These are phyloP conservation scores for Barbatosphaeria neglecta DNA, from an alignment of 495 filamentous ascomycete species.

Conservation along the genomic window DNA sequence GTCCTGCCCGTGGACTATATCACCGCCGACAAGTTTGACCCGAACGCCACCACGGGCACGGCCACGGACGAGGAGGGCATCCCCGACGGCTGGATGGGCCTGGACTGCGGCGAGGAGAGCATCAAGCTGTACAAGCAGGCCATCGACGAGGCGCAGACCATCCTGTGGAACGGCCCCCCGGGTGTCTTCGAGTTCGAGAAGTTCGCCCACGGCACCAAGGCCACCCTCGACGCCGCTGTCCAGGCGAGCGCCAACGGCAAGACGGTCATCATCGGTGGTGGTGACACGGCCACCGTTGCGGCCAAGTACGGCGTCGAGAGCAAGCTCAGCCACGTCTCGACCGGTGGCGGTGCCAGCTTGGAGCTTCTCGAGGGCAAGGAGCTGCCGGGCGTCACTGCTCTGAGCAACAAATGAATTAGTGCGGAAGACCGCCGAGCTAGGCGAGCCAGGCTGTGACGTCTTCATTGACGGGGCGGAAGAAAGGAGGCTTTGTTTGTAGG, in stretches of 20 bases:
- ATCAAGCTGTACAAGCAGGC: conserved; percentile 73
- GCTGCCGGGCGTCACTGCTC: conserved; percentile 81
- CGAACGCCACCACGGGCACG: conserved; percentile 66
- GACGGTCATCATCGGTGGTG: conserved; percentile 96
- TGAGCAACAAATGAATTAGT: conserved; percentile 43
- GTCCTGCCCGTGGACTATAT: conserved; percentile 92
- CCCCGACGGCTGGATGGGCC: conserved; percentile 92
- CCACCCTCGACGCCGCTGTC: conserved; percentile 77
- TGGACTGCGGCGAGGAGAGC: conserved; percentile 85
- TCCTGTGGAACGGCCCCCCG: conserved; percentile 96
- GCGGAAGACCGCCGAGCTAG: no score
- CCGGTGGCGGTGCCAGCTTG: conserved; percentile 87
- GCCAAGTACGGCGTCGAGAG: conserved; percentile 93
- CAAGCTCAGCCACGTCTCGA: conserved; percentile 96
- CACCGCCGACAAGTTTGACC: conserved; percentile 87
- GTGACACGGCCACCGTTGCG: conserved; percentile 95
- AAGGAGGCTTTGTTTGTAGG: not conserved
- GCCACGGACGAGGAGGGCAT: conserved; percentile 86
- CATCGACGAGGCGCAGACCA: conserved; percentile 82
- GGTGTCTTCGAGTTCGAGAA: conserved; percentile 96
- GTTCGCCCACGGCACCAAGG: conserved; percentile 85
- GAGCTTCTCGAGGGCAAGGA: conserved; percentile 97
- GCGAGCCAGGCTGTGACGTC: conserved; percentile 12
- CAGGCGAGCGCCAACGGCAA: conserved; percentile 64
- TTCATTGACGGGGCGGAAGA: not conserved